Base-by-base conservation (phyloP, 2,329 filamentous ascomycete species). In the Fusarium bactridioides region DNA sequence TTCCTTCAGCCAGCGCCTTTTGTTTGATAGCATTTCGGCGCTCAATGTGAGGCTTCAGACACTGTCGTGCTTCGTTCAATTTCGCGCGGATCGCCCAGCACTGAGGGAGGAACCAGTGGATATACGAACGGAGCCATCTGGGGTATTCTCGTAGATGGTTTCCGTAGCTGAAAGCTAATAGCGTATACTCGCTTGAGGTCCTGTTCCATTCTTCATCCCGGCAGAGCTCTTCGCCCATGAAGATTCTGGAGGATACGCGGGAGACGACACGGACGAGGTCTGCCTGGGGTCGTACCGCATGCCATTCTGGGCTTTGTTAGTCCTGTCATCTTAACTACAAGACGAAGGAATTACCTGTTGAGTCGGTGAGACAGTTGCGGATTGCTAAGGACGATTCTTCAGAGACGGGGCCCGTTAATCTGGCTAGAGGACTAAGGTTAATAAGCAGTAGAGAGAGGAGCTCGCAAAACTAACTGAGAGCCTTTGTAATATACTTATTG, bases 191-290 rank as follows among this genome's bases (percentile, higher is more conserved):
- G 7, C 84, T 78, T 56, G 85, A 85, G 47, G 81, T 78, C 7
- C 81, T 77, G 21, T 88, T 79, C 73, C 86, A 87, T 8, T 80
- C 80, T 37, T 82, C 70, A 69, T 88, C 82, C n/a, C 83, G 82
- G 73, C 80, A 82, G 45, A 82, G 66, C 23, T 78, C 78, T 4
- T 77, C 64, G 19, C 84, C 84, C 19, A 85, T 80, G 27, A 64
- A 64, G 10, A 64, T 50, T 40, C 59, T 9, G 0, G 62, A 64
- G 2, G 62, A 64, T 7, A 63, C 61, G 10, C 62, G 62, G 7
- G 62, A 63, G 4, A 64, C 45, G 19, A 64, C 13, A 1, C 33
- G 40, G 8, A 61, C 31, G 1, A 64, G 33, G 5, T 54, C 19
- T 11, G 13, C 45, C 3, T 45, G 48, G 5, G 50, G 33, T 4